phyloP scores from a whole-genome alignment of 305 asterid species.

The Fraxinus sp. region DNA sequence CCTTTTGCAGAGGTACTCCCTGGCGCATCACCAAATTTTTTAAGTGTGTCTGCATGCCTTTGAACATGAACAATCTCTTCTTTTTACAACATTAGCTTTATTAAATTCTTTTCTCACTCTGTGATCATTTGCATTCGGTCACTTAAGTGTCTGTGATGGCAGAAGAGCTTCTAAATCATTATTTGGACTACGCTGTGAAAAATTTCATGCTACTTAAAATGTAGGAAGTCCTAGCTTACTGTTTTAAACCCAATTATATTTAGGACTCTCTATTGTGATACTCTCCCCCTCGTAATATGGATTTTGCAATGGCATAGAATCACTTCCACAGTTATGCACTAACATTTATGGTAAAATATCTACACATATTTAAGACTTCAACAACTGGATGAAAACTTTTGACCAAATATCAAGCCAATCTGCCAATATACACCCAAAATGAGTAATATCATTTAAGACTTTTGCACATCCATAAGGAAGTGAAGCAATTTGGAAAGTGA shows the following conservation, averaged over 20 bases:
- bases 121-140: constrained; percentile 8
- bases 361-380: neutral
- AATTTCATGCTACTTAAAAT: neutral
- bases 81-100: constrained; percentile 9
- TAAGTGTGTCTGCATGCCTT: neutral
- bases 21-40: constrained; percentile 18
- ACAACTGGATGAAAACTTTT: neutral
- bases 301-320: neutral
- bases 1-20: constrained; percentile 78
- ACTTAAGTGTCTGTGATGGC: constrained; percentile 2
- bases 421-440: neutral
- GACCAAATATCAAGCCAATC: neutral
- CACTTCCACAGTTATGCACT: neutral
- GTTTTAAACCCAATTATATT: neutral
- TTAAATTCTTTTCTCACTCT: neutral
- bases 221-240: neutral
- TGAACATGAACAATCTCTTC: constrained; percentile 2
- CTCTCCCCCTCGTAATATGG: neutral
- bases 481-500: neutral
- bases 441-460: neutral
- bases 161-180: neutral
- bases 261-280: neutral
- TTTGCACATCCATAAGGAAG: neutral
- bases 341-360: neutral
- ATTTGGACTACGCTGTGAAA: neutral